Conservation (phyloP, 768 basidiomycete species). For the Russula foetens region DNA sequence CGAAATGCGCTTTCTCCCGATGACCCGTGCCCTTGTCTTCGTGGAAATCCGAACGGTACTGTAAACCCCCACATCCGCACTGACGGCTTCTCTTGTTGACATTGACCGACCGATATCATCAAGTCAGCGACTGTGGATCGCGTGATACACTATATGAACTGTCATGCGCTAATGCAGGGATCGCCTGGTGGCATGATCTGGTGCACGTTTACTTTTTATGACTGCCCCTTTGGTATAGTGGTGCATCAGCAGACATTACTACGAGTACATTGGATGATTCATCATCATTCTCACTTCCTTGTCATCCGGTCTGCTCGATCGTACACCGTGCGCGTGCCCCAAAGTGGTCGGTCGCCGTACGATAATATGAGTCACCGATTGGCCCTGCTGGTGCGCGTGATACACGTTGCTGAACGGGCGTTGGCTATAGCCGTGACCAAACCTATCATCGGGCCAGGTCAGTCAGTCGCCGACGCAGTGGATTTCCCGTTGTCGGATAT, state of each 20-base stretch:
- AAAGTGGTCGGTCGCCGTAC: too few relatives aligned
- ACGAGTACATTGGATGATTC: neutral
- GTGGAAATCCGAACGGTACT: neutral
- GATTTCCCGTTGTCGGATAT: too few relatives aligned
- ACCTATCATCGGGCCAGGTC: too few relatives aligned
- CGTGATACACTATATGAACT: constrained; percentile 32
- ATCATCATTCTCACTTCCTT: neutral
- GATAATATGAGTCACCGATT: too few relatives aligned
- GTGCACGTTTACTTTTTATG: neutral
- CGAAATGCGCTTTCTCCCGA: neutral
- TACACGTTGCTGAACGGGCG: too few relatives aligned
- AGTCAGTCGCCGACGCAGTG: too few relatives aligned
- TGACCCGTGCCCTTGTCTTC: neutral
- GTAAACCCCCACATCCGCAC: neutral
- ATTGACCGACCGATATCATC: neutral
- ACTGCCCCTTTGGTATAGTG: neutral
- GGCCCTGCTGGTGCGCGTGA: too few relatives aligned
- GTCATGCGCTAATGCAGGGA: too few relatives aligned
- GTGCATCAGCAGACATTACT: neutral
- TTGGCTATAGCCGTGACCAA: too few relatives aligned
- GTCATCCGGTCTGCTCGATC: neutral
- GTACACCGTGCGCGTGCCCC: too few relatives aligned
- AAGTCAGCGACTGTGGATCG: constrained; percentile 48
- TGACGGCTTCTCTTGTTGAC: neutral
- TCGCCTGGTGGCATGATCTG: too few relatives aligned